Evolutionary conservation across 305 asterid genomes (phyloP), one percentile per base, ranked within the genome.

Genomic region (Fraxinus sp.): DNA sequence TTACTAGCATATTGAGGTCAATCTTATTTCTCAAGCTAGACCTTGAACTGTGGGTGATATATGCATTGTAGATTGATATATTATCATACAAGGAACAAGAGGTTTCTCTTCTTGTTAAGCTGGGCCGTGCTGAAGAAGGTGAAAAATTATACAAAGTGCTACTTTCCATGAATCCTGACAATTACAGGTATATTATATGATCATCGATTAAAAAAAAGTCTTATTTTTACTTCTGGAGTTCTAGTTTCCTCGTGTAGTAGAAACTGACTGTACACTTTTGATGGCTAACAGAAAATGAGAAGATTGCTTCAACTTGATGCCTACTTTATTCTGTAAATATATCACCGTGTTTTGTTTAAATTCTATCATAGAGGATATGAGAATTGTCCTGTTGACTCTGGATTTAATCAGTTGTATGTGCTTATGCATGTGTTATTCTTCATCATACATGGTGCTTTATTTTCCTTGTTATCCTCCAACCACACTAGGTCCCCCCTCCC

Each of bases 151-250:
- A 86, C 81, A 85, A 49, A 82, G 78, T 86, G 81, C 86, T 90
- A 62, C 91, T 88, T 71, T 86, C 93, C 2, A 86, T 88, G 93
- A 90, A 90, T 83, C 91, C 93, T 71, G 93, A 90, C 83, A 88
- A 90, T 80, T 90, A 88, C 85, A 87, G 90, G 93, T 90, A 84
- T 75, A 37, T 22, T 52, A 52, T 5, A 16, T 52, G 30, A 72
- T 77, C 24, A 77, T 28, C n/a, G 22, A 77, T 49, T 44, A 10
- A 44, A 13, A 44, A 57, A 44, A 28, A 22, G 10, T 49, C n/a
- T 28, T 77, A 4, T 24, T 14, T 70, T 30, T 5, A 14, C 5
- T 71, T 55, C 30, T 1, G 32, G 22, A 57, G 26, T 57, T 57
- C 68, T 52, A 52, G 28, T 77, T 10, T 46, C 72, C 68, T 0